A percentile compares a stretch with the other conserved stretches of the same genome.
Conservation (phyloP, 768 basidiomycete species). For the Cyathus striatus region DNA sequence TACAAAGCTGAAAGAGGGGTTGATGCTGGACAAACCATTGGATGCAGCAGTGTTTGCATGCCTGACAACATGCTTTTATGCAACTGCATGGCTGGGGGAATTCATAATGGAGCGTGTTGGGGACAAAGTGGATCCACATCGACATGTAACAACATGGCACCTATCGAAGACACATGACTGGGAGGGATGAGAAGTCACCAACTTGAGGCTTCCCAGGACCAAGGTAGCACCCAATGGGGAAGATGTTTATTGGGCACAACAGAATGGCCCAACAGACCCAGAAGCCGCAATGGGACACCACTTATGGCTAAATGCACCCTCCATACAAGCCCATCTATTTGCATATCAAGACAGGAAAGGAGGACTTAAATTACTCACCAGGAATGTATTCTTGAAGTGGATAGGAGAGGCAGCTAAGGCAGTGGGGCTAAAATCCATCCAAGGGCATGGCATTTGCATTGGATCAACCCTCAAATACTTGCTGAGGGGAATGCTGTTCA, state of each 20-base stretch:
- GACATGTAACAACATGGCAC: conserved; percentile 2
- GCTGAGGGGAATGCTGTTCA: conserved; percentile 23
- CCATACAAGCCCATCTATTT: conserved; percentile 17
- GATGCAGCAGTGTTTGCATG: conserved; percentile 32
- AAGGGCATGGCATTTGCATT: conserved; percentile 20
- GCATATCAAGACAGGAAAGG: conserved; percentile 10
- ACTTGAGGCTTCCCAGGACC: conserved; percentile 18
- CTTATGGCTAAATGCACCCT: conserved; percentile 20
- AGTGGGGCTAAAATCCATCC: conserved; percentile 5
- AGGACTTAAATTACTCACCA: conserved; percentile 14
- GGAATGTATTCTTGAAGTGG: conserved; percentile 11
- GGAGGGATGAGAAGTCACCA: conserved; percentile 14
- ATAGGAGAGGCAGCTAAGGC: conserved; percentile 7
- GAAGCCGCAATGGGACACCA: conserved; percentile 17
- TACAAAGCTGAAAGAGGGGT: conserved; percentile 4
- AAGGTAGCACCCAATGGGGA: conserved; percentile 13
- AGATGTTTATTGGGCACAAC: conserved; percentile 21
- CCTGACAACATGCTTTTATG: conserved; percentile 32
- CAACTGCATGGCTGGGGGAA: conserved; percentile 26
- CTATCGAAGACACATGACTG: conserved; percentile 11
- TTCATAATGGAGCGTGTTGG: conserved; percentile 27
- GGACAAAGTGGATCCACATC: conserved; percentile 20
- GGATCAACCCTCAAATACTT: conserved; percentile 26
- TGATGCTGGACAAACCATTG: conserved; percentile 21
- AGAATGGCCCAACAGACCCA: conserved; percentile 17